A percentile compares a stretch with the other conserved stretches of the same genome.
These are phyloP conservation scores for Ceratobasidium sp. DNA, from an alignment of 1,284 basidiomycete genomes.

Conservation along the genomic window DNA sequence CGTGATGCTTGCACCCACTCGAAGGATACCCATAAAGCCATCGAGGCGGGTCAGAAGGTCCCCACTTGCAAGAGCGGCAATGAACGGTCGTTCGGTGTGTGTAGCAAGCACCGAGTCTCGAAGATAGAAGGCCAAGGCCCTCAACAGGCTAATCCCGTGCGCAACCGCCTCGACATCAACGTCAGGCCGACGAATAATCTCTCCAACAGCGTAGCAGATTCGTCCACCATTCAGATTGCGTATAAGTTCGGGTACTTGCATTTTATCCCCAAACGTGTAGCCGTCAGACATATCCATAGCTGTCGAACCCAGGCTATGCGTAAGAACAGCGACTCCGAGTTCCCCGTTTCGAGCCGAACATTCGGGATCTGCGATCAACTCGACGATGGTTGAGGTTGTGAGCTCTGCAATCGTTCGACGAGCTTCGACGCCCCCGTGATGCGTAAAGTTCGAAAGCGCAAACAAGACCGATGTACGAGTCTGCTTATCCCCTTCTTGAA, in stretches of 20 bases:
- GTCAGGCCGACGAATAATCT: slow-evolving; percentile 30
- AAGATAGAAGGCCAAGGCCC: slow-evolving; percentile 15
- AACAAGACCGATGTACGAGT: slow-evolving; percentile 34
- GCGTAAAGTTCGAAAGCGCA: slow-evolving; percentile 36
- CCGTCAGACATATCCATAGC: neutral
- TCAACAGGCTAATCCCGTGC: slow-evolving; percentile 20
- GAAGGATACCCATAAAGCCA: slow-evolving; percentile 9
- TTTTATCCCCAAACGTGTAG: neutral
- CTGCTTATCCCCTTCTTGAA: slow-evolving; percentile 14
- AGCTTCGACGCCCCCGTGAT: slow-evolving; percentile 32
- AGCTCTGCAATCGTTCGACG: slow-evolving; percentile 23
- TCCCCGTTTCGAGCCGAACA: slow-evolving; percentile 23
- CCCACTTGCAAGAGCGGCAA: slow-evolving; percentile 29
- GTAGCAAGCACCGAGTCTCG: slow-evolving; percentile 24
- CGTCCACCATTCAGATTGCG: slow-evolving; percentile 10
- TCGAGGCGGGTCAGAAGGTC: slow-evolving; percentile 29
- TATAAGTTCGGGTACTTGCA: neutral
- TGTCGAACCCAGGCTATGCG: slow-evolving; percentile 10
- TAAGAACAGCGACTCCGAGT: slow-evolving; percentile 24
- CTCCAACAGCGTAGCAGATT: slow-evolving; percentile 19
- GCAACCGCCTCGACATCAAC: slow-evolving; percentile 23
- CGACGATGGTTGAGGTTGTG: slow-evolving; percentile 21
- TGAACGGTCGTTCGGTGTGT: slow-evolving; percentile 4
- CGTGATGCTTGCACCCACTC: slow-evolving; percentile 14
- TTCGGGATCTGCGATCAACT: slow-evolving; percentile 25